A percentile compares a stretch with the other conserved stretches of the same genome.
phyloP scores from a whole-genome alignment of 2,329 filamentous ascomycete species.

The Sporothrix brasiliensis region DNA sequence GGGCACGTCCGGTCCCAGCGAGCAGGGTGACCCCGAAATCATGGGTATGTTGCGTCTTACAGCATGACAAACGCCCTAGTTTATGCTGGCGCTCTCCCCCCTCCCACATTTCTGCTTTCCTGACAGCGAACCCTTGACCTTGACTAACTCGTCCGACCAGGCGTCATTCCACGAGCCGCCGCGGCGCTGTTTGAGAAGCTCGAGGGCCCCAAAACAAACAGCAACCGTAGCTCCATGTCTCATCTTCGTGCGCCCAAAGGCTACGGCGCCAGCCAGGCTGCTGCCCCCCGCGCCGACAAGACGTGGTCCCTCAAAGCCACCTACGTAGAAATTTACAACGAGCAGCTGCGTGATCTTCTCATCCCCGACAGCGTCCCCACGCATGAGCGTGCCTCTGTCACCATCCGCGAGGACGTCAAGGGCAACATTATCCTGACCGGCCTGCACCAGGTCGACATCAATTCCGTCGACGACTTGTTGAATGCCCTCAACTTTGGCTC shows the following conservation, averaged over 20 bases:
- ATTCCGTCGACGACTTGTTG: slow-evolving; percentile 88
- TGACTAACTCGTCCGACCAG: slow-evolving; percentile 49
- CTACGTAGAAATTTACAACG: slow-evolving; percentile 97
- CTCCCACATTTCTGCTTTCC: background rate
- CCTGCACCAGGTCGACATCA: slow-evolving; percentile 82
- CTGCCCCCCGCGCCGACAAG: slow-evolving; percentile 61
- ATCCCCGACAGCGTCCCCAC: slow-evolving; percentile 71
- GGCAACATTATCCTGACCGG: slow-evolving; percentile 94
- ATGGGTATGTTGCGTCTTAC: slow-evolving; percentile 67
- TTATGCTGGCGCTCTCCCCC: background rate
- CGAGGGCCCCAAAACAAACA: slow-evolving; percentile 56
- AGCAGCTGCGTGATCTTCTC: slow-evolving; percentile 87
- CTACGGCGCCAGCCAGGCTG: slow-evolving; percentile 61
- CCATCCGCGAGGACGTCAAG: slow-evolving; percentile 90
- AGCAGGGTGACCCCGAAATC: slow-evolving; percentile 68
- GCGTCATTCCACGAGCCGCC: slow-evolving; percentile 93
- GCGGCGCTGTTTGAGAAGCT: slow-evolving; percentile 85
- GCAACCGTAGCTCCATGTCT: slow-evolving; percentile 68
- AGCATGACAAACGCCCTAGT: background rate
- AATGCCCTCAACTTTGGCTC: slow-evolving; percentile 90
- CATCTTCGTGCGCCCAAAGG: slow-evolving; percentile 79
- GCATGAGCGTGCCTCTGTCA: slow-evolving; percentile 76
- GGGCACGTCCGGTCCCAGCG: slow-evolving; percentile 85
- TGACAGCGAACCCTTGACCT: background rate
- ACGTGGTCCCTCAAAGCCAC: slow-evolving; percentile 92